phyloP scores from a whole-genome alignment of 2,329 filamentous ascomycete genomes.

The Orbilia javanica region DNA sequence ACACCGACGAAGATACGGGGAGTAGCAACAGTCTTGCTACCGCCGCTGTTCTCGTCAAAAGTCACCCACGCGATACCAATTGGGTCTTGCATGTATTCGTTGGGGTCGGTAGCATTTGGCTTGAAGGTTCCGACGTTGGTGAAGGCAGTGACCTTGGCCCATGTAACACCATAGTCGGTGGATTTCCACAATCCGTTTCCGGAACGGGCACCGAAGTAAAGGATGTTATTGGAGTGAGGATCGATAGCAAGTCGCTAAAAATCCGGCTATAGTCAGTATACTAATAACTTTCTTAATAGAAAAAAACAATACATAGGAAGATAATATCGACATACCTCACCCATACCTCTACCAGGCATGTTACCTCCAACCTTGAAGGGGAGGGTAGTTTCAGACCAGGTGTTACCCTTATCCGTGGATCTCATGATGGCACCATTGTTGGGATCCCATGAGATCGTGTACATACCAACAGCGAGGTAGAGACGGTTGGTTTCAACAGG shows the following conservation, averaged over 20 bases:
- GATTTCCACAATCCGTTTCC: slow-evolving; percentile 73
- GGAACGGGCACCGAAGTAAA: slow-evolving; percentile 73
- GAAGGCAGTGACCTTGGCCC: slow-evolving; percentile 70
- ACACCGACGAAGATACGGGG: slow-evolving; percentile 72
- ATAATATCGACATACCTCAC: slow-evolving; percentile 65
- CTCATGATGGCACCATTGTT: slow-evolving; percentile 71
- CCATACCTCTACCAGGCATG: slow-evolving; percentile 73
- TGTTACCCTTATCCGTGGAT: slow-evolving; percentile 70
- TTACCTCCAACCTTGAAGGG: slow-evolving; percentile 74
- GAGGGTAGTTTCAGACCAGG: slow-evolving; percentile 69
- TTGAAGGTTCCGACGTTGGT: slow-evolving; percentile 69
- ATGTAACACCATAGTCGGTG: slow-evolving; percentile 71
- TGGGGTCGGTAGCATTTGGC: slow-evolving; percentile 67
- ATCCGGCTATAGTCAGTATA: too few relatives aligned
- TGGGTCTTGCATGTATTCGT: slow-evolving; percentile 68
- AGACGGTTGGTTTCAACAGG: slow-evolving; percentile 70
- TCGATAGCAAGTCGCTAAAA: slow-evolving; percentile 70
- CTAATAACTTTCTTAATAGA: too few relatives aligned
- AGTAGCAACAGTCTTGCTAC: slow-evolving; percentile 67
- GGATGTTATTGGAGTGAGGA: slow-evolving; percentile 71
- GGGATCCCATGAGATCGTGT: slow-evolving; percentile 74
- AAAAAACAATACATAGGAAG: too few relatives aligned
- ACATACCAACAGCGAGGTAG: slow-evolving; percentile 71
- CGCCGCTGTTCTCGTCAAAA: slow-evolving; percentile 69
- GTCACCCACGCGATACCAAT: slow-evolving; percentile 70